phyloP scores from a whole-genome alignment of 2,329 filamentous ascomycete species.

The Diaporthe citriasiana region DNA sequence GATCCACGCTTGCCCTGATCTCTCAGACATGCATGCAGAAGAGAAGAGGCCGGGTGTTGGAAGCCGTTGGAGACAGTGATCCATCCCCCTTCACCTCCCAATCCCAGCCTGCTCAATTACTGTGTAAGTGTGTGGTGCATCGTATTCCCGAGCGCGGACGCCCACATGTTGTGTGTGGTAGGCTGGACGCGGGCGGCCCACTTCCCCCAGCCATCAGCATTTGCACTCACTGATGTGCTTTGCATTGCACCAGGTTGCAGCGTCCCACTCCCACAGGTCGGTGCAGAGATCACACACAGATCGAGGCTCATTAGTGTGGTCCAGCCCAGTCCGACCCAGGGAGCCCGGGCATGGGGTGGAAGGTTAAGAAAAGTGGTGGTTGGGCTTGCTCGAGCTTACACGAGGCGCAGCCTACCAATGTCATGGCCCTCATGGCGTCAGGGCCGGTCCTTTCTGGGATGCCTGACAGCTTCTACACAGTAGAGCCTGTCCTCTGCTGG shows the following conservation, averaged over 20 bases:
- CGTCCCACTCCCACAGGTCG: constrained; percentile 12
- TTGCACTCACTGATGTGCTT: not conserved
- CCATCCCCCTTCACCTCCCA: not conserved
- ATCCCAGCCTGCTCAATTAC: constrained; percentile 32
- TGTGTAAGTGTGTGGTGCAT: not conserved
- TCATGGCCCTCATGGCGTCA: constrained; percentile 2
- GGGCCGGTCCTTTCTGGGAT: constrained; percentile 1
- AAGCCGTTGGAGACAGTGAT: constrained; percentile 25
- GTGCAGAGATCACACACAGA: constrained; percentile 33
- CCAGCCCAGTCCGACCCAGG: constrained; percentile 2
- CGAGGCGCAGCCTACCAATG: constrained; percentile 18
- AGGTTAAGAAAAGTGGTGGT: constrained; percentile 39
- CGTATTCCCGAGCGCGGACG: constrained; percentile 2
- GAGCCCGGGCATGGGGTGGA: constrained; percentile 8
- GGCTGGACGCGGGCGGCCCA: constrained; percentile 8
- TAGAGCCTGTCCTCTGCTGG: not conserved
- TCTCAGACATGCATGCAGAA: constrained; percentile 38
- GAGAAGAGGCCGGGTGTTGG: constrained; percentile 46
- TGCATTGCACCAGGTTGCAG: constrained; percentile 19
- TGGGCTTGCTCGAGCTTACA: constrained; percentile 32
- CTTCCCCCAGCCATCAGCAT: constrained; percentile 41
- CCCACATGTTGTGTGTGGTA: constrained; percentile 5
- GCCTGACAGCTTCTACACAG: constrained; percentile 28
- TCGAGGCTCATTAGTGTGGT: constrained; percentile 26
- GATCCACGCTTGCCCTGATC: constrained; percentile 46